Evolutionary conservation across 805 yeast species (phyloP).

Genomic region (Kazachstania kunashirensis): DNA sequence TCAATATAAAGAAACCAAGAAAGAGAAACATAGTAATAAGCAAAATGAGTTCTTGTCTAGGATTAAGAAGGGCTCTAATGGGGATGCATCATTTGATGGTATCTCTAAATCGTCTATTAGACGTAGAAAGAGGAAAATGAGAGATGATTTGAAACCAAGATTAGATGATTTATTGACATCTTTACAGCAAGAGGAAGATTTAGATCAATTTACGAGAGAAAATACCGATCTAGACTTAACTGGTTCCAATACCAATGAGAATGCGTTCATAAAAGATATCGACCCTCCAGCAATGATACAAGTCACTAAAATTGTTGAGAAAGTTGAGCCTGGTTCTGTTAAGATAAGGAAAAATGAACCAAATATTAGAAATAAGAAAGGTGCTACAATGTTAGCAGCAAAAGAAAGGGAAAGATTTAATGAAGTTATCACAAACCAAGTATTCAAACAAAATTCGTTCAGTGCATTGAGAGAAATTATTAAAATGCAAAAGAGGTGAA

Average conservation of each 20-base stretch:
- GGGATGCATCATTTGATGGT: slow-evolving; percentile 31
- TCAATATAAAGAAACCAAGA: slow-evolving; percentile 42
- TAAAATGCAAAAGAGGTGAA: slow-evolving; percentile 24
- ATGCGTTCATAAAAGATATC: background rate
- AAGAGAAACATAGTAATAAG: slow-evolving; percentile 38
- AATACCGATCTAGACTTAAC: slow-evolving; percentile 11
- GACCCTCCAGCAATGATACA: background rate
- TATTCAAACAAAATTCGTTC: slow-evolving; percentile 54
- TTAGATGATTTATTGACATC: slow-evolving; percentile 53
- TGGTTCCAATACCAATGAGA: slow-evolving; percentile 3
- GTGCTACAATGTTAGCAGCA: slow-evolving; percentile 44
- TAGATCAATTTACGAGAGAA: slow-evolving; percentile 9
- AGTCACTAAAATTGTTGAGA: slow-evolving; percentile 7
- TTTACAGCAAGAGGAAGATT: slow-evolving; percentile 32
- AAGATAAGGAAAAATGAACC: slow-evolving; percentile 36
- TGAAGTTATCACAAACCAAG: slow-evolving; percentile 42
- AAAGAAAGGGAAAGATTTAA: slow-evolving; percentile 53
- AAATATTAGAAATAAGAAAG: slow-evolving; percentile 44
- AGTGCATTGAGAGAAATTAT: slow-evolving; percentile 55
- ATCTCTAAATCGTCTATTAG: slow-evolving; percentile 59
- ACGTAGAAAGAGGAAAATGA: slow-evolving; percentile 52
- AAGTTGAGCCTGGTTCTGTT: slow-evolving; percentile 13
- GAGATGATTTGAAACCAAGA: slow-evolving; percentile 57
- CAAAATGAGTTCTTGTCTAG: slow-evolving; percentile 29
- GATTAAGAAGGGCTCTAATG: slow-evolving; percentile 13